Evolutionary conservation across 148 eudicot species (phyloP).

Genomic region (Euryodendron excelsum): DNA sequence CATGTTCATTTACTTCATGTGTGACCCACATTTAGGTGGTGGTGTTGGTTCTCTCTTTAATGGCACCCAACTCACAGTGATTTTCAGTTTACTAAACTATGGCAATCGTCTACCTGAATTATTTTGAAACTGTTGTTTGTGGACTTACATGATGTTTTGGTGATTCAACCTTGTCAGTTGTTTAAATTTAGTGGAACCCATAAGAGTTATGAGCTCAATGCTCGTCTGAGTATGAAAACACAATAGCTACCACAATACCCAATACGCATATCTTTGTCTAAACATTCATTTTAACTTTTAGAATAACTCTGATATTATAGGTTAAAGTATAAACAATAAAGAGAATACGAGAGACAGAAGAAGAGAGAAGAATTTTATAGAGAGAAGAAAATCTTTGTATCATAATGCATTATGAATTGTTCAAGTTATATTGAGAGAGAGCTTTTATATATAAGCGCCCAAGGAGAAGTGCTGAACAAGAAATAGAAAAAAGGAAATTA

Average conservation of each 20-base stretch:
- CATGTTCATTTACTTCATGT: neutral
- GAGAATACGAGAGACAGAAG: too few relatives aligned
- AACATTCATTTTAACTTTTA: neutral
- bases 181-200: slow-evolving; percentile 17
- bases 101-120: neutral
- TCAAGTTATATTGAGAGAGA: too few relatives aligned
- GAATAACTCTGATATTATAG: too few relatives aligned
- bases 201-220: slow-evolving; percentile 6
- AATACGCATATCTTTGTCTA: neutral
- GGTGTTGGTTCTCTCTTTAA: too few relatives aligned
- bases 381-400: too few relatives aligned
- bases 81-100: slow-evolving; percentile 4
- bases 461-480: too few relatives aligned
- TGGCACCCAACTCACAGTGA: neutral
- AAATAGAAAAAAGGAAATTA: too few relatives aligned
- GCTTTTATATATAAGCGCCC: too few relatives aligned
- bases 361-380: too few relatives aligned
- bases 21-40: slow-evolving; percentile 20
- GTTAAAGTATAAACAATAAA: too few relatives aligned
- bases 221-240: neutral
- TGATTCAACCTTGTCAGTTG: neutral
- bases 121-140: slow-evolving; percentile 5
- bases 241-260: neutral
- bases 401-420: too few relatives aligned
- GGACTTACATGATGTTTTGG: neutral